These are phyloP conservation scores for Neocatenulostroma microsporum DNA, from an alignment of 2,329 filamentous ascomycete genomes.

Conservation along the genomic window DNA sequence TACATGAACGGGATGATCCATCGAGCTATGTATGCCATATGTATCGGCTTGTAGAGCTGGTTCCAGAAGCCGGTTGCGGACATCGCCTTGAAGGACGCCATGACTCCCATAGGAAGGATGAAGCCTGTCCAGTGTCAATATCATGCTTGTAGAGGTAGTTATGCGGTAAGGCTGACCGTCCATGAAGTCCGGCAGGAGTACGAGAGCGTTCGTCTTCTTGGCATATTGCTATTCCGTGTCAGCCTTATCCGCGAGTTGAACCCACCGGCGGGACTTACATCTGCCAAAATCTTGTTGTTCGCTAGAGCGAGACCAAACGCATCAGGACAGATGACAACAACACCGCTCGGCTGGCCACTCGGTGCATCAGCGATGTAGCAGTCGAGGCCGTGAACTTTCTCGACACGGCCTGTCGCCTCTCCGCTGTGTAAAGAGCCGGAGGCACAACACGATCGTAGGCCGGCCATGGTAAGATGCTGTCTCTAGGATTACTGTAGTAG, in stretches of 20 bases:
- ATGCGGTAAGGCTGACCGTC: conserved; percentile 17
- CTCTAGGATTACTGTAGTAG: too few species aligned
- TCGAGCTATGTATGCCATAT: conserved; percentile 17
- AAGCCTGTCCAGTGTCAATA: conserved; percentile 16
- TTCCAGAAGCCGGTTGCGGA: conserved; percentile 24
- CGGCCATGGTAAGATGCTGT: conserved; percentile 17
- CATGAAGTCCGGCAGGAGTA: conserved; percentile 33
- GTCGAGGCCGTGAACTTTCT: conserved; percentile 31
- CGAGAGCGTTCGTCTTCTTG: conserved; percentile 10
- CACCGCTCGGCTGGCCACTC: conserved; percentile 25
- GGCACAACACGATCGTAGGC: conserved; percentile 29
- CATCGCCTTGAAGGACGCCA: conserved; percentile 26
- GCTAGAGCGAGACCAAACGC: conserved; percentile 31
- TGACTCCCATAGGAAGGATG: conserved; percentile 19
- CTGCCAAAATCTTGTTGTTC: conserved; percentile 32
- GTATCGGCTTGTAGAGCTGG: conserved; percentile 25
- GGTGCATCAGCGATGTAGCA: conserved; percentile 31
- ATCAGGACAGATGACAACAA: conserved; percentile 34
- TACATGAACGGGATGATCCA: conserved; percentile 23
- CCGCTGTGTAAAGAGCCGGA: conserved; percentile 32
- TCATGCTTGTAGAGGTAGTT: background rate
- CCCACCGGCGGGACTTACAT: conserved; percentile 12
- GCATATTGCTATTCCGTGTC: conserved; percentile 8
- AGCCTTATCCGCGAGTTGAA: background rate
- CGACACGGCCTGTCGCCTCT: conserved; percentile 27